Conservation (phyloP, 2,329 filamentous ascomycete species). For the Cordyceps javanica region DNA sequence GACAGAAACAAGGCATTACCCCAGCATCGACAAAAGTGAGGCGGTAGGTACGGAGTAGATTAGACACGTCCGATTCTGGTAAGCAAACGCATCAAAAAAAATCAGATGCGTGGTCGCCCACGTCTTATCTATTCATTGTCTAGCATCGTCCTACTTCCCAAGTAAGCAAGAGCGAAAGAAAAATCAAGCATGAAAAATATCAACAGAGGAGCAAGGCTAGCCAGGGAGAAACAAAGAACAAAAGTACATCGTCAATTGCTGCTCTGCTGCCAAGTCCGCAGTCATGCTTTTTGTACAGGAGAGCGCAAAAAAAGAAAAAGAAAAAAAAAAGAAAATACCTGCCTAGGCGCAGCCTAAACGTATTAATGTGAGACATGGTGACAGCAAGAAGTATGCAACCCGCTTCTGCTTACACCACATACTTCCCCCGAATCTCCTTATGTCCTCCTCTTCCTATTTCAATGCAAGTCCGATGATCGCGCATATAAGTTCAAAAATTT, state of each 20-base stretch:
- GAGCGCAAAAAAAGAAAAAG: neutral
- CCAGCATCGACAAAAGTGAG: neutral
- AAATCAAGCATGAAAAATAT: neutral
- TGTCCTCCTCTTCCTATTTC: neutral
- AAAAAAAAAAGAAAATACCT: neutral
- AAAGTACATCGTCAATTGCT: neutral
- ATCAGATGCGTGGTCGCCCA: neutral
- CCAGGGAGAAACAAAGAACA: neutral
- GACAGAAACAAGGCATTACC: neutral
- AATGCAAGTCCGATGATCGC: neutral
- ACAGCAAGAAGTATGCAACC: neutral
- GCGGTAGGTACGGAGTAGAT: neutral
- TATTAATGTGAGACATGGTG: conserved; percentile 5
- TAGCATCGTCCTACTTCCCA: neutral
- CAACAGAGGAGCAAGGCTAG: neutral
- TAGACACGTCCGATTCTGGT: neutral
- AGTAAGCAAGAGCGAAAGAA: neutral
- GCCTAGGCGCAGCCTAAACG: neutral
- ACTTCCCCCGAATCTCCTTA: neutral
- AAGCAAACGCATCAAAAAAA: neutral
- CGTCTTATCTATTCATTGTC: neutral
- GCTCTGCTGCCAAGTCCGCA: conserved; percentile 1
- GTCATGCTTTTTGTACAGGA: neutral
- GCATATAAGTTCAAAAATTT: neutral
- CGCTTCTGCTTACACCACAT: neutral